Conservation (phyloP, 2,329 filamentous ascomycete species). For the Pyrenophora graminea region DNA sequence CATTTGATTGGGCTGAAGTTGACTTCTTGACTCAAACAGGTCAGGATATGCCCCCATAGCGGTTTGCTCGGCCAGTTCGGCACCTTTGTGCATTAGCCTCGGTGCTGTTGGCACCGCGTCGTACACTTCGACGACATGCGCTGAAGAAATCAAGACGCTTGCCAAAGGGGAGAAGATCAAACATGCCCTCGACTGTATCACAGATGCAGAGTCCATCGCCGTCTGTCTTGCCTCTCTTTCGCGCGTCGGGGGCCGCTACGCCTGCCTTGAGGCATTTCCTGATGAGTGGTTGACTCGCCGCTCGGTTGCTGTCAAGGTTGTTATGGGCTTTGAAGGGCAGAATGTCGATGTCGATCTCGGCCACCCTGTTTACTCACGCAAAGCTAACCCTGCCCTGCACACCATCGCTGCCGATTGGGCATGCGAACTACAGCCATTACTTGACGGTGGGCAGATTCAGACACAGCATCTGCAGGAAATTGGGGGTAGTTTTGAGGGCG, state of each 20-base stretch:
- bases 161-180: not conserved
- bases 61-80: not conserved
- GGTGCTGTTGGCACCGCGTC: not conserved
- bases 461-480: not conserved
- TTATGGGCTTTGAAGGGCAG: not conserved
- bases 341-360: not conserved
- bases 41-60: slow-evolving; percentile 1
- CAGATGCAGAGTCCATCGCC: not conserved
- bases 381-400: not conserved
- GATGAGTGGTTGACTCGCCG: not conserved
- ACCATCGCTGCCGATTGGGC: not conserved
- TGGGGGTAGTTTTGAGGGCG: not conserved
- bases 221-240: not conserved
- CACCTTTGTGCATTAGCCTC: not conserved
- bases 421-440: not conserved
- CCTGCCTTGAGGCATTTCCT: not conserved
- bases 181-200: slow-evolving; percentile 1
- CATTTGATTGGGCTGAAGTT: not conserved
- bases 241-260: not conserved
- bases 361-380: not conserved
- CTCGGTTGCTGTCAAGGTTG: not conserved
- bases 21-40: not conserved
- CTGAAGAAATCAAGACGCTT: not conserved
- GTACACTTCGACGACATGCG: not conserved
- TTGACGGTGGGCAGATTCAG: not conserved